Conservation (phyloP, 495 filamentous ascomycete species). For the Haplographium delicatum region DNA sequence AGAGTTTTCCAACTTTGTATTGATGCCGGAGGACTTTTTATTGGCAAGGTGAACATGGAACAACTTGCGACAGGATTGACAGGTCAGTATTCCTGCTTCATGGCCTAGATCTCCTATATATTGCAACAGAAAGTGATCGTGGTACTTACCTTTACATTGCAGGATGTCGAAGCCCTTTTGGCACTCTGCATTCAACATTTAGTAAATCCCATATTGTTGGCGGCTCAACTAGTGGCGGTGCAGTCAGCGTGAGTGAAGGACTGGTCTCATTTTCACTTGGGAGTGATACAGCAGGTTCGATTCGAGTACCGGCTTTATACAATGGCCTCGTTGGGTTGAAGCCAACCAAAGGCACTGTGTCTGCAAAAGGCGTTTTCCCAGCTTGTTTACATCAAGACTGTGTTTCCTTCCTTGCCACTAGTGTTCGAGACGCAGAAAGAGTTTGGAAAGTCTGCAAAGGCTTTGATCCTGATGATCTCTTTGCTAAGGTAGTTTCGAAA, state of each 20-base stretch:
- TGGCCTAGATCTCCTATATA: neutral
- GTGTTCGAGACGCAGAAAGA: constrained; percentile 44
- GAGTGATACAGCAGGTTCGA: constrained; percentile 64
- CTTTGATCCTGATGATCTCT: constrained; percentile 49
- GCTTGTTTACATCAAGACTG: constrained; percentile 60
- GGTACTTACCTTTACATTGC: neutral
- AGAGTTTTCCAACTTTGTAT: constrained; percentile 18
- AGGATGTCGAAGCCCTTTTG: constrained; percentile 23
- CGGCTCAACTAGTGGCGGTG: constrained; percentile 54
- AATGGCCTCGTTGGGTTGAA: constrained; percentile 66
- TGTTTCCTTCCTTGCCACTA: constrained; percentile 50
- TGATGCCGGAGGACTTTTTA: constrained; percentile 39
- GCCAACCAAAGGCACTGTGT: constrained; percentile 59
- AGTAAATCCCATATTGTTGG: constrained; percentile 31
- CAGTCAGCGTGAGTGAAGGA: constrained; percentile 49
- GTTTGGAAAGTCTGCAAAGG: constrained; percentile 51
- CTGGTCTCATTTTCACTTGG: constrained; percentile 59
- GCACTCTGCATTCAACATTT: constrained; percentile 22
- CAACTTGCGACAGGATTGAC: constrained; percentile 50
- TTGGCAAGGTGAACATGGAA: constrained; percentile 54
- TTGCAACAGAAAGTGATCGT: neutral
- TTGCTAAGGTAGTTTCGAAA: constrained; percentile 39
- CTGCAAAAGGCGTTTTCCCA: constrained; percentile 51
- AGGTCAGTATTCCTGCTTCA: too few relatives aligned
- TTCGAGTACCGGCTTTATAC: constrained; percentile 56